Evolutionary conservation across 1,139 yeast genomes (phyloP).

Genomic region (Diutina sp.): DNA sequence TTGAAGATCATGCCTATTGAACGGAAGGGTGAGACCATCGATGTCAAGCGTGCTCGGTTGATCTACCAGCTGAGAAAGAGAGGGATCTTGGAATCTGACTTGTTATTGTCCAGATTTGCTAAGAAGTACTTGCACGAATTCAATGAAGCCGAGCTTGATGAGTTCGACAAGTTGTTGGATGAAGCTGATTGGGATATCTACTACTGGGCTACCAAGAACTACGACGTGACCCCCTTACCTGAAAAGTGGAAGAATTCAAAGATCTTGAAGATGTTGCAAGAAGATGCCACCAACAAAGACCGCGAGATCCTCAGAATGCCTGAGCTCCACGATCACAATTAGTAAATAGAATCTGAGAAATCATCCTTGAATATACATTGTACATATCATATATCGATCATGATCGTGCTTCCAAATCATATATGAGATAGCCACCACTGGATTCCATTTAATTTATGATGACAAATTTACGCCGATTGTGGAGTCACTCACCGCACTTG

Average conservation of each 20-base stretch:
- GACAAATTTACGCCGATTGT: neutral
- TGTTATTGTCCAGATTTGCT: constrained; percentile 77
- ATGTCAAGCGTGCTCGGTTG: constrained; percentile 72
- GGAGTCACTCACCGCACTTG: neutral
- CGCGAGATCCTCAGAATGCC: constrained; percentile 84
- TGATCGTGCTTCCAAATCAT: too few relatives aligned
- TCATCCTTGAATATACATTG: neutral
- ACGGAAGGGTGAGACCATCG: constrained; percentile 62
- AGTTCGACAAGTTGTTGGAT: constrained; percentile 75
- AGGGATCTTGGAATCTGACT: constrained; percentile 89
- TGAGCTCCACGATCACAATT: constrained; percentile 15
- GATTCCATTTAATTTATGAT: too few relatives aligned
- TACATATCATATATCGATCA: too few relatives aligned
- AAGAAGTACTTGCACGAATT: constrained; percentile 51
- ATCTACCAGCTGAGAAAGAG: constrained; percentile 88
- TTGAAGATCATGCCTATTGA: constrained; percentile 52
- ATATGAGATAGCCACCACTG: too few relatives aligned
- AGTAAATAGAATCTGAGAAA: neutral
- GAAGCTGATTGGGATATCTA: constrained; percentile 98
- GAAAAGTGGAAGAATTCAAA: constrained; percentile 66
- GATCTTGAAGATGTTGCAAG: constrained; percentile 55
- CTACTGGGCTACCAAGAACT: constrained; percentile 91
- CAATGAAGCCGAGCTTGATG: constrained; percentile 59
- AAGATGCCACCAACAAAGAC: constrained; percentile 61
- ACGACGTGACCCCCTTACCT: constrained; percentile 71